phyloP scores from a whole-genome alignment of 179 eudicot genomes.

The Heliamphora pulchella region DNA sequence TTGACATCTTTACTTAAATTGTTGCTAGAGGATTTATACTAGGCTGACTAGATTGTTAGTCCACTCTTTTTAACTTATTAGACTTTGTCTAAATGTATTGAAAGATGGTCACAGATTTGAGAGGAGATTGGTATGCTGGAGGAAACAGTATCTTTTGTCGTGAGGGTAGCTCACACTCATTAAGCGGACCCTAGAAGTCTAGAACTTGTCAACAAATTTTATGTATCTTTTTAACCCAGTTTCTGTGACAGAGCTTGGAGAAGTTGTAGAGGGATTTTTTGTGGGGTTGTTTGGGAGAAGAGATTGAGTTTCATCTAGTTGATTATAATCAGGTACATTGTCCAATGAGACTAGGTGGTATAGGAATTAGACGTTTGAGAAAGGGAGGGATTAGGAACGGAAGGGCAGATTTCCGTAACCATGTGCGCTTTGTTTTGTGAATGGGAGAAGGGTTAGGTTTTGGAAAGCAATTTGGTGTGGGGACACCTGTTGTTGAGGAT shows the following conservation, averaged over 20 bases:
- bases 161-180: background rate
- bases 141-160: background rate
- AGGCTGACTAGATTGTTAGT: slow-evolving; percentile 11
- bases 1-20: background rate
- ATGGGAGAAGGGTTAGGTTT: too few species aligned
- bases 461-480: too few species aligned
- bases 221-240: background rate
- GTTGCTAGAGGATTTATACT: background rate
- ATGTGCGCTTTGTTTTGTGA: too few species aligned
- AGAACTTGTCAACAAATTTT: background rate
- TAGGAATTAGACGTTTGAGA: background rate
- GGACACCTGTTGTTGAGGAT: too few species aligned
- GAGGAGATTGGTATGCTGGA: background rate
- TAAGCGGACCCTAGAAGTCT: background rate
- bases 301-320: background rate
- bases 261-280: background rate
- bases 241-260: background rate
- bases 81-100: background rate
- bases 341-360: background rate
- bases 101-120: background rate
- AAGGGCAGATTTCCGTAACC: too few species aligned
- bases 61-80: background rate
- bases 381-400: too few species aligned
- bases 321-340: background rate
- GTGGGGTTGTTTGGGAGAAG: background rate